Conservation (phyloP, 306 rosid genomes). For the Trifolium subterraneum region DNA sequence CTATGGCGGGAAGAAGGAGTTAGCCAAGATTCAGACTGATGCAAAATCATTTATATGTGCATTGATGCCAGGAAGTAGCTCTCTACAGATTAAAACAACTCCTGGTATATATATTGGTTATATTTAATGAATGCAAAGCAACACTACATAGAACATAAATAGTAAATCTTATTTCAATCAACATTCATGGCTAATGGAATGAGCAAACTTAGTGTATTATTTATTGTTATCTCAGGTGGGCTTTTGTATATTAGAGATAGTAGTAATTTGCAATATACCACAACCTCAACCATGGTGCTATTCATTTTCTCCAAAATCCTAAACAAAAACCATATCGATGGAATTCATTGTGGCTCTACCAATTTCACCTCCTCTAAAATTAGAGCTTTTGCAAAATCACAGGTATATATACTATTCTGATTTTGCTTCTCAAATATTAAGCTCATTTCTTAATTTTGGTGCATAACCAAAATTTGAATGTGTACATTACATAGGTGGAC, state of each 20-base stretch:
- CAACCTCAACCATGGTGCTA: conserved; percentile 70
- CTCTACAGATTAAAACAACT: conserved; percentile 62
- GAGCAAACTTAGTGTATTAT: background rate
- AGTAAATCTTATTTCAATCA: background rate
- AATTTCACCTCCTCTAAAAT: conserved; percentile 62
- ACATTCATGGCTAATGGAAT: background rate
- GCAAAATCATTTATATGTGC: conserved; percentile 72
- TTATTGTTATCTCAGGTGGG: conserved; percentile 59
- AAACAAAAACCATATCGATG: conserved; percentile 46
- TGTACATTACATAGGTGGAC: conserved; percentile 56
- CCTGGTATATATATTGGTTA: conserved; percentile 53
- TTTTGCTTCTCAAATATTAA: background rate
- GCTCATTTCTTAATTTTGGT: background rate
- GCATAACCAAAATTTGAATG: background rate
- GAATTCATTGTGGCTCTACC: conserved; percentile 70
- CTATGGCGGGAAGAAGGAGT: conserved; percentile 59
- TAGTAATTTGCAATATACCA: conserved; percentile 75
- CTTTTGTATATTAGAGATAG: conserved; percentile 72
- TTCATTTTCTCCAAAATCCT: conserved; percentile 65
- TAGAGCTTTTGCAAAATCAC: conserved; percentile 70
- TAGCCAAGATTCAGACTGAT: conserved; percentile 60
- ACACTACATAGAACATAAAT: background rate
- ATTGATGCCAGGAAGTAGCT: conserved; percentile 82
- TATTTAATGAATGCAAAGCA: background rate
- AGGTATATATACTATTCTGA: conserved; percentile 49